phyloP scores from a whole-genome alignment of 2,329 filamentous ascomycete genomes.

The Rhinocladiella similis region DNA sequence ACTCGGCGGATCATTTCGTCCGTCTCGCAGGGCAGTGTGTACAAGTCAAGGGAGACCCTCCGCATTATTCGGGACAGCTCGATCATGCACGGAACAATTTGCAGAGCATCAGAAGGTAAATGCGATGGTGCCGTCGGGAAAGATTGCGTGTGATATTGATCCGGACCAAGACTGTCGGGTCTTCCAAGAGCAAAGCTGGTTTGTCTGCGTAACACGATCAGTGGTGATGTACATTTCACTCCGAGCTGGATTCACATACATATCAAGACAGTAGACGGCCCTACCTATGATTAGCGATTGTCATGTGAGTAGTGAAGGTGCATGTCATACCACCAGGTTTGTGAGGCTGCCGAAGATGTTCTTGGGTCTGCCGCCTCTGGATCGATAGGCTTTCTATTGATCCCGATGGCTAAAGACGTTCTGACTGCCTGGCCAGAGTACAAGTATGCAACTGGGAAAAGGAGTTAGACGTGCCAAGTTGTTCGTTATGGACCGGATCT shows the following conservation, averaged over 20 bases:
- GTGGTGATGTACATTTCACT: slow-evolving; percentile 39
- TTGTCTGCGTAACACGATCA: slow-evolving; percentile 27
- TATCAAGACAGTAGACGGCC: slow-evolving; percentile 22
- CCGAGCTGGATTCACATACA: too few relatives aligned
- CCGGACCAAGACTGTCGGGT: slow-evolving; percentile 50
- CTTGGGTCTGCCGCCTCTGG: slow-evolving; percentile 37
- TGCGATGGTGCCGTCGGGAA: slow-evolving; percentile 30
- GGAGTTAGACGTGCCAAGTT: too few relatives aligned
- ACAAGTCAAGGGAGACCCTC: slow-evolving; percentile 42
- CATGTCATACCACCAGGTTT: slow-evolving; percentile 52
- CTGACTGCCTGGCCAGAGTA: slow-evolving; percentile 51
- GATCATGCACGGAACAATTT: slow-evolving; percentile 44
- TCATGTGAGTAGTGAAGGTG: too few relatives aligned
- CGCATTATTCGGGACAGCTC: slow-evolving; percentile 43
- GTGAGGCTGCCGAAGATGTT: slow-evolving; percentile 41
- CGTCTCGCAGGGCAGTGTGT: slow-evolving; percentile 37
- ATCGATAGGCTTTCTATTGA: slow-evolving; percentile 38
- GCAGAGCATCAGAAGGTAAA: too few relatives aligned
- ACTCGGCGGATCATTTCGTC: slow-evolving; percentile 38
- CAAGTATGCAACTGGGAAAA: slow-evolving; percentile 46
- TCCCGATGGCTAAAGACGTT: slow-evolving; percentile 49
- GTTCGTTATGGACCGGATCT: too few relatives aligned
- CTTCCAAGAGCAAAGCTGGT: slow-evolving; percentile 51
- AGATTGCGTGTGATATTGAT: slow-evolving; percentile 50
- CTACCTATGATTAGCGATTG: slow-evolving; percentile 5